These are phyloP conservation scores for Rosa chinensis DNA, from an alignment of 306 rosid species.

Conservation along the genomic window DNA sequence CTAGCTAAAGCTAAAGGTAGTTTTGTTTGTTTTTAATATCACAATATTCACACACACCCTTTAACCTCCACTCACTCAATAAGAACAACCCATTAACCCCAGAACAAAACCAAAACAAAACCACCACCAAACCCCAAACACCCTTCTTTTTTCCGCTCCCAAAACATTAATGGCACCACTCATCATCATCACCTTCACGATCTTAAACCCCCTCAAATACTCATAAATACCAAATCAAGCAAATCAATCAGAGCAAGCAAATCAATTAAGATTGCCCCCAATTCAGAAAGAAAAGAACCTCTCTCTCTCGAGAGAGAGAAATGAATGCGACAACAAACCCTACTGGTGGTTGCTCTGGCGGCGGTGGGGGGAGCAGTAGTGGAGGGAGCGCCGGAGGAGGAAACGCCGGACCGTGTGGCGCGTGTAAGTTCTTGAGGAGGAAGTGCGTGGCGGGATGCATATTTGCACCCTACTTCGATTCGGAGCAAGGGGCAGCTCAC, in stretches of 20 bases:
- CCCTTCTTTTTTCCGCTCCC: slow-evolving; percentile 12
- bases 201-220: slow-evolving; percentile 23
- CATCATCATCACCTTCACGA: slow-evolving; percentile 9
- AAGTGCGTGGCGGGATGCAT: slow-evolving; percentile 81
- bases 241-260: background rate
- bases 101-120: slow-evolving; percentile 40
- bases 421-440: slow-evolving; percentile 84
- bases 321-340: slow-evolving; percentile 67
- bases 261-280: background rate
- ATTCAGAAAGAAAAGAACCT: background rate
- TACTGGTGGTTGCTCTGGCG: slow-evolving; percentile 27
- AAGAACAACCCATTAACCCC: slow-evolving; percentile 26
- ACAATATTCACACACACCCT: slow-evolving; percentile 11
- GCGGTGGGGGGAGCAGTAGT: slow-evolving; percentile 18
- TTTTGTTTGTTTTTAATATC: slow-evolving; percentile 7
- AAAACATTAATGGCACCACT: slow-evolving; percentile 16
- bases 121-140: slow-evolving; percentile 59
- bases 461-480: slow-evolving; percentile 90
- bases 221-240: background rate
- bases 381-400: slow-evolving; percentile 13
- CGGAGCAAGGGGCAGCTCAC: slow-evolving; percentile 86
- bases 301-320: background rate
- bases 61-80: slow-evolving; percentile 13
- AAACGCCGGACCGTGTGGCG: slow-evolving; percentile 81
- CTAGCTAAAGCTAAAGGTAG: background rate